phyloP scores from a whole-genome alignment of 345 rosid species.

The Durio zibethinus region DNA sequence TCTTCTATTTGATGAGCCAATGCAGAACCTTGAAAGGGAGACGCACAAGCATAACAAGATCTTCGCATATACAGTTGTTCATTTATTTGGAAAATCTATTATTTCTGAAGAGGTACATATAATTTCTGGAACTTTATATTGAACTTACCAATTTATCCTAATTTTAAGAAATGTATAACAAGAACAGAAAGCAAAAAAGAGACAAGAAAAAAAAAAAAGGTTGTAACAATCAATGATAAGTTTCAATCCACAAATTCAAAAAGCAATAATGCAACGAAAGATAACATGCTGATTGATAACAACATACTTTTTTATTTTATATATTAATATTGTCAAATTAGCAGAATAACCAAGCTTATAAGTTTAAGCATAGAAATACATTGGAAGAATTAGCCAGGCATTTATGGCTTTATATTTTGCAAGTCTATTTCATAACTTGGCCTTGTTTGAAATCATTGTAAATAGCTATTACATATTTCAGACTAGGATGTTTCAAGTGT shows the following conservation, averaged over 20 bases:
- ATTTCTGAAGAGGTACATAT: neutral
- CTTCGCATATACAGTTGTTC: neutral
- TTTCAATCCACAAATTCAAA: neutral
- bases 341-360: neutral
- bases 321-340: neutral
- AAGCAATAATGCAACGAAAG: neutral
- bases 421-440: neutral
- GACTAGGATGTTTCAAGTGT: neutral
- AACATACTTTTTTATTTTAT: neutral
- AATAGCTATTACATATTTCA: neutral
- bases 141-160: neutral
- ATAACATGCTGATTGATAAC: neutral
- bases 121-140: neutral
- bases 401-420: neutral
- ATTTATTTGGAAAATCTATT: neutral
- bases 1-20: neutral
- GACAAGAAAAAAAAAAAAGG: neutral
- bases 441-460: neutral
- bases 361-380: neutral
- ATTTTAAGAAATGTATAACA: neutral
- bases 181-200: neutral
- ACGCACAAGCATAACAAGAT: neutral
- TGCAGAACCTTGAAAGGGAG: neutral
- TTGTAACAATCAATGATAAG: neutral
- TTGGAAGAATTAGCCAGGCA: neutral